Evolutionary conservation across 2,329 filamentous ascomycete genomes (phyloP).

Genomic region (Pyricularia pennisetigena): DNA sequence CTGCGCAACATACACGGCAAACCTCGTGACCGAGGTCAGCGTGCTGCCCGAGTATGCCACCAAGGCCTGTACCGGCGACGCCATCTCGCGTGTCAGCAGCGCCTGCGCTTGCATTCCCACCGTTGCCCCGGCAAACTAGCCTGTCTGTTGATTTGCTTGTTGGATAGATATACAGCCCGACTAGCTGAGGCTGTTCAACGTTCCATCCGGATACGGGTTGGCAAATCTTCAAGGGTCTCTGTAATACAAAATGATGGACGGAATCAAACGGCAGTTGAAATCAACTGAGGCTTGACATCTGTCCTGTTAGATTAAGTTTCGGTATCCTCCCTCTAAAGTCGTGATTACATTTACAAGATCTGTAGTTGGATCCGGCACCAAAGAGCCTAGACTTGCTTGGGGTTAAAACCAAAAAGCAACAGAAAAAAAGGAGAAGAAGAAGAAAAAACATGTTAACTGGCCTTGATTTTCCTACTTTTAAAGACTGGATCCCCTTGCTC

Average conservation of each 20-base stretch:
- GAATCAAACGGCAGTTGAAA: not conserved
- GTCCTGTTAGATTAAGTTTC: not conserved
- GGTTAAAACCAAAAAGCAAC: not conserved
- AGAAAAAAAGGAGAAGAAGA: not conserved
- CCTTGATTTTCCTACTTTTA: not conserved
- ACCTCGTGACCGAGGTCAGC: conserved; percentile 1
- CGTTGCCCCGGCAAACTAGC: not conserved
- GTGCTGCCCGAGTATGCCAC: conserved; percentile 3
- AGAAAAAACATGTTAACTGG: no score
- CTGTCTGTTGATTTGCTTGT: not conserved
- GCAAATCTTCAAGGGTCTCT: not conserved
- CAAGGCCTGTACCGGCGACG: conserved; percentile 1
- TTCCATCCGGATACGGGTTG: no score
- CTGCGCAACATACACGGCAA: conserved; percentile 17
- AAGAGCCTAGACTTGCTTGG: not conserved
- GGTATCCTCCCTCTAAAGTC: not conserved
- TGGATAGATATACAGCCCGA: not conserved
- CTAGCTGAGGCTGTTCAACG: no score
- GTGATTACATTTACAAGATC: not conserved
- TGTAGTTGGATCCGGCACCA: not conserved
- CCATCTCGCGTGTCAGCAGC: conserved; percentile 5
- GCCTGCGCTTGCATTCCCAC: conserved; percentile 3
- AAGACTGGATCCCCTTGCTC: conserved; percentile 5
- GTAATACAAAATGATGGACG: not conserved
- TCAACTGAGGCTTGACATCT: not conserved